These are phyloP conservation scores for Rachicladosporium sp. DNA, from an alignment of 2,329 filamentous ascomycete species.

Conservation along the genomic window DNA sequence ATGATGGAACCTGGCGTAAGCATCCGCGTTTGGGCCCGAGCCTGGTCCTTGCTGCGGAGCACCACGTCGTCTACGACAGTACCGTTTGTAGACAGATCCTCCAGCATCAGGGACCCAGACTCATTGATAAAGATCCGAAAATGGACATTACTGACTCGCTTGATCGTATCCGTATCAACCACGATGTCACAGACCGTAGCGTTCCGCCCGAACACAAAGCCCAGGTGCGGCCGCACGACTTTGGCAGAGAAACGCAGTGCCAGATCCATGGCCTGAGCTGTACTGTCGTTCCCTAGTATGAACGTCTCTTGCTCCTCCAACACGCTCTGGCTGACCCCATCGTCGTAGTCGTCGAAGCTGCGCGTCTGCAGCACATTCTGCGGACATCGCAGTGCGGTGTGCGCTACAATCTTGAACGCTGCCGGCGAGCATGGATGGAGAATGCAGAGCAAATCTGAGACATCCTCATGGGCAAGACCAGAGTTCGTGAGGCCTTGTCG, in stretches of 20 bases:
- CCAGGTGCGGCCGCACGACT: constrained; percentile 54
- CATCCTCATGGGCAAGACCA: constrained; percentile 68
- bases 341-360: constrained; percentile 19
- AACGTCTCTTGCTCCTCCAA: constrained; percentile 33
- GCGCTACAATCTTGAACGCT: constrained; percentile 58
- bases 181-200: constrained; percentile 56
- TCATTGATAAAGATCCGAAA: constrained; percentile 86
- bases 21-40: constrained; percentile 43
- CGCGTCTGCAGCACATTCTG: constrained; percentile 48
- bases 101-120: constrained; percentile 78
- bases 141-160: constrained; percentile 83
- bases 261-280: constrained; percentile 42
- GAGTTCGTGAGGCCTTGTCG: constrained; percentile 70
- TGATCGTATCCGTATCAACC: constrained; percentile 52
- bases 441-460: constrained; percentile 80
- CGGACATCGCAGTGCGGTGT: constrained; percentile 39
- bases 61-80: constrained; percentile 69
- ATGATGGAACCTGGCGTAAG: constrained; percentile 63
- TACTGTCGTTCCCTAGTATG: constrained; percentile 38
- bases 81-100: constrained; percentile 92
- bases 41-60: constrained; percentile 41
- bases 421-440: constrained; percentile 65
- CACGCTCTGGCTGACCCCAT: constrained; percentile 16
- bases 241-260: constrained; percentile 67
- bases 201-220: constrained; percentile 83